Evolutionary conservation across 768 basidiomycete species (phyloP).

Genomic region (Rossbeevera mucosa): DNA sequence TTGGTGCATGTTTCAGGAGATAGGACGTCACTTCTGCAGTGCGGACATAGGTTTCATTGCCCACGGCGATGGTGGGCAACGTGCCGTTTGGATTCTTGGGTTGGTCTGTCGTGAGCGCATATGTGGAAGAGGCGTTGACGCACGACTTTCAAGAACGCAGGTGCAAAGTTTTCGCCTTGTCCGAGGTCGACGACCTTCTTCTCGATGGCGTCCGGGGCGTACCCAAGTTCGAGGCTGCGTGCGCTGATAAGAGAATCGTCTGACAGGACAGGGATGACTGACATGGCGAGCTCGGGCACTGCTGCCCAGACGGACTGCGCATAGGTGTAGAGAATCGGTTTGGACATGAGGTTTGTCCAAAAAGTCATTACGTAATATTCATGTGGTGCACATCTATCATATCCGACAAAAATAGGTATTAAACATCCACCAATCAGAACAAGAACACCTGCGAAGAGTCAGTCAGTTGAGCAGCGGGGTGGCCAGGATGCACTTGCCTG

Average conservation of each 20-base stretch:
- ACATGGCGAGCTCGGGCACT: slow-evolving; percentile 41
- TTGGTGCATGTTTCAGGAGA: slow-evolving; percentile 38
- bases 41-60: slow-evolving; percentile 35
- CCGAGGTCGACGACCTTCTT: slow-evolving; percentile 37
- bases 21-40: slow-evolving; percentile 40
- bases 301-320: slow-evolving; percentile 38
- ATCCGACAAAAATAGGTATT: too few species aligned
- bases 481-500: slow-evolving; percentile 44
- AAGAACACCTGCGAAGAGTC: slow-evolving; percentile 34
- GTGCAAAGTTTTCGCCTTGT: slow-evolving; percentile 46
- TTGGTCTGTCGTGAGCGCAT: background rate
- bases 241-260: background rate
- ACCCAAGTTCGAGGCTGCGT: slow-evolving; percentile 42
- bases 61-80: slow-evolving; percentile 38
- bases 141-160: slow-evolving; percentile 41
- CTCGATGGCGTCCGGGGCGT: slow-evolving; percentile 34
- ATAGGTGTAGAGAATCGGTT: slow-evolving; percentile 36
- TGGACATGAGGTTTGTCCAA: too few species aligned
- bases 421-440: slow-evolving; percentile 32
- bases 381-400: too few species aligned
- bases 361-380: too few species aligned
- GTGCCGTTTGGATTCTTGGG: slow-evolving; percentile 41
- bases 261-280: slow-evolving; percentile 3
- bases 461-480: slow-evolving; percentile 12
- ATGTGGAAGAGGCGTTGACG: background rate